Evolutionary conservation across 78 protist species (phyloP), one percentile per base, ranked within the genome.

Genomic region (Creolimax fragrantissima): DNA sequence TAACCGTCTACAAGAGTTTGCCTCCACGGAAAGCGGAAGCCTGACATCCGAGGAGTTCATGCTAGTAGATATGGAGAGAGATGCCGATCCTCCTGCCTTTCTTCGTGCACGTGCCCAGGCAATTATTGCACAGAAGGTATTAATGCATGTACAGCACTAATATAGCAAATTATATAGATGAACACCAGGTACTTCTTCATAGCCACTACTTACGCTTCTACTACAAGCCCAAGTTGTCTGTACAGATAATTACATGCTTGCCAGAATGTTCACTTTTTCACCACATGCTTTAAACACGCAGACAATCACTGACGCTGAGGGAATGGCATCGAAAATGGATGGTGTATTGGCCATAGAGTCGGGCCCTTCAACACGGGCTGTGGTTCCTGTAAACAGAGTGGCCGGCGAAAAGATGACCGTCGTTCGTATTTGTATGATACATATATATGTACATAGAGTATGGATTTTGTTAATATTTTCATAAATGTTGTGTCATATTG

Each of bases 21-120:
- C 93, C 7, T 41, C 47, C 7, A 93, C 95, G 24, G 95, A 95
- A 4, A 42, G 89, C 5, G 94, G 83, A 2, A 32, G 36, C 3
- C 37, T 96, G 35, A 91, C 83, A 5, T 37, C 90, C 42, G 35
- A 35, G 3, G 97, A 96, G 81, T 94, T 96, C 81, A 42, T 89
- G 5, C 4, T 35, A 5, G 85, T 96, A 11, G 95, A 94, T 24
- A 36, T 94, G 5, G 96, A 96, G 74, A 90, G 37, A 3, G 96
- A 96, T 89, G 86, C 85, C 85, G 96, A 96, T 35, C 97, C 97
- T 58, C 97, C 97, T 2, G 3, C 96, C 43, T 96, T 96, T 5
- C 37, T n/a, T 4, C 35, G 5, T 36, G 92, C 85, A 24, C 3
- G 92, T 24, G 41, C 35, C 6, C 42, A 6, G 86, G 86, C 86